Evolutionary conservation across 352 stramenopile species (phyloP).

Genomic region (Phytophthora multivora): DNA sequence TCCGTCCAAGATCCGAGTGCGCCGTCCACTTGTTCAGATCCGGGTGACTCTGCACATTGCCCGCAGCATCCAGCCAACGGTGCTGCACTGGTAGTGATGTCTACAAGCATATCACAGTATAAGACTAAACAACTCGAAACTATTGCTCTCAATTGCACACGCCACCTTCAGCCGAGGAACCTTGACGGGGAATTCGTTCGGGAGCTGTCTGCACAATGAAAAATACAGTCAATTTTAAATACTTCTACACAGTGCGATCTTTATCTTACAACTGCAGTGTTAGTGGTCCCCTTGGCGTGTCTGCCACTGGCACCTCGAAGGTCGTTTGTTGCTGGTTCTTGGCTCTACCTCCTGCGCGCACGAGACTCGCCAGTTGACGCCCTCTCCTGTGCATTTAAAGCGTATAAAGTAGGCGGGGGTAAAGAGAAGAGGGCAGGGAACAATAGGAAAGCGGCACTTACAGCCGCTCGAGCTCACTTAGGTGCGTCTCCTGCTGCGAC

Average conservation of each 20-base stretch:
- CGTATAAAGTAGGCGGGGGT: background rate
- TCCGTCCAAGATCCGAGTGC: conserved; percentile 85
- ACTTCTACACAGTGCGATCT: background rate
- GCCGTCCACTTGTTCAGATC: conserved; percentile 84
- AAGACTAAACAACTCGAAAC: background rate
- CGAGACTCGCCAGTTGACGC: conserved; percentile 78
- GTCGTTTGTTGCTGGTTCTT: conserved; percentile 88
- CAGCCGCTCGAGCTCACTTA: conserved; percentile 83
- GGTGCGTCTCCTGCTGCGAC: conserved; percentile 69
- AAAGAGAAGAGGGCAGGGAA: conserved; percentile 2
- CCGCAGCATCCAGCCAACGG: conserved; percentile 69
- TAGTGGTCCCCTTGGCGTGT: conserved; percentile 60
- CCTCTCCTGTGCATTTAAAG: conserved; percentile 52
- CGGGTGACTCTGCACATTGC: conserved; percentile 71
- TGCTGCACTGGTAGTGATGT: conserved; percentile 75
- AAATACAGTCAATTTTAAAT: conserved; percentile 8
- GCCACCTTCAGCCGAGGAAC: conserved; percentile 65
- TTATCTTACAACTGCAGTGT: conserved; percentile 50
- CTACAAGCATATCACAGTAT: conserved; percentile 26
- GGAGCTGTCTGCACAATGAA: conserved; percentile 55
- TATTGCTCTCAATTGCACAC: background rate
- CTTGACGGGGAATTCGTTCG: conserved; percentile 72
- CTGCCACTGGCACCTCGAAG: conserved; percentile 74
- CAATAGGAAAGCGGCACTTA: conserved; percentile 34
- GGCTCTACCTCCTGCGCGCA: conserved; percentile 76